Base-by-base conservation (phyloP, 2,329 filamentous ascomycete genomes). In the Elsinoe arachidis region DNA sequence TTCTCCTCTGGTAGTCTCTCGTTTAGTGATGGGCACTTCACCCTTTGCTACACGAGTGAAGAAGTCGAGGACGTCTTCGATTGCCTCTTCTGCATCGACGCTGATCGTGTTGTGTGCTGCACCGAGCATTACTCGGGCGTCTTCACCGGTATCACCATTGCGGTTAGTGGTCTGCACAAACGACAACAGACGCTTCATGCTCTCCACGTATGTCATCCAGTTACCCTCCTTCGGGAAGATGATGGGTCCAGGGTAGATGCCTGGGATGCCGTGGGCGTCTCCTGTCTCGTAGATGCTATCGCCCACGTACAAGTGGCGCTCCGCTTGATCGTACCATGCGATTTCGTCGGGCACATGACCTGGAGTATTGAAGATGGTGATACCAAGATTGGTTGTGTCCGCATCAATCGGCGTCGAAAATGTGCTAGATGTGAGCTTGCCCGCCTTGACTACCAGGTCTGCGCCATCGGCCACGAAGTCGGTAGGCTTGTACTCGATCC, bases 301-400 rank as follows among this genome's bases (percentile, higher is more conserved):
- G 5, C 76, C 76, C 4, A 77, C 72, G 55, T 72, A 78, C 0
- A 78, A 63, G 46, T 71, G 66, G 34, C 73, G 69, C 60, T 77
- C 74, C 1, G 69, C 63, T 9, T 69, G 63, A 52, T 78, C 76
- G 61, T 74, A 78, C 63, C 73, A 72, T 1, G 74, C 74, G 1
- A 78, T 60, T 12, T 72, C 69, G 59, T 77, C 74, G 0, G 74
- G 76, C 0, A 74, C 77, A 61, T 78, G 74, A 12, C 76, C 76
- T 1, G 75, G 74, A 0, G 74, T 73, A 17, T 77, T 73, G 7
- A 77, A 65, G 23, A 77, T 68, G n/a, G 68, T 70, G 26, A 78
- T 67, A 1, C 67, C 66, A 11, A 76, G 65, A 19, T 64, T 59
- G 2, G 55, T 19, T 35, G 34, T 14, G 19, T 38, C n/a, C 1